Evolutionary conservation across 306 rosid species (phyloP), one percentile per base, ranked within the genome.

Genomic region (Prosopis cineraria): DNA sequence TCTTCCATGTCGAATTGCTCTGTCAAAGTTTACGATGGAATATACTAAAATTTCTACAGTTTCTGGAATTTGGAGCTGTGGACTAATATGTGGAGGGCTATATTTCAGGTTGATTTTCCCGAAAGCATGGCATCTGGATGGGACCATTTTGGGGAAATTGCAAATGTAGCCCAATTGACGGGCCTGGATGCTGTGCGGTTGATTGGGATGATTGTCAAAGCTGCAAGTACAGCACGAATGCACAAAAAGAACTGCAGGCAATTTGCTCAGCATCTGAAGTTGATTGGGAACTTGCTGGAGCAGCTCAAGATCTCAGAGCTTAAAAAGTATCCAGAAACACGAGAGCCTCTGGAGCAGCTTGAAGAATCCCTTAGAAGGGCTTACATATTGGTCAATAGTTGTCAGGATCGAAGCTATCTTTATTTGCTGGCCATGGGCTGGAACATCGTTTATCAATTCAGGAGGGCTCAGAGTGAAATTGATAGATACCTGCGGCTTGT

Each of bases 381-480:
- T n/a, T 93, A 80, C 70, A 80, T 93, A 74, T 85, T 96, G 89
- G 93, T 96, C 70, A 85, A 91, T 58, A 96, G 97, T 83, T 96
- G 99, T 82, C 94, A 93, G 65, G 98, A 93, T 43, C 88, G 96
- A 22, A 93, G 99, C 85, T 96, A 89, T 76, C 93, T 96, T 63
- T 96, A 93, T 80, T 37, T 96, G 84, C 88, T 96, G 14, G 99
- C 99, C 68, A 96, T 96, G 99, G 99, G 99, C 0, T 96, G 99
- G 99, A 96, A 91, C 88, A 88, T 96, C 47, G 98, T 96, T 39
- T 96, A 96, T 66, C 99, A 96, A 68, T 96, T 96, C 89, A 83
- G 99, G 48, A 89, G 88, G 89, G 99, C 98, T 25, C 99, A 96
- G 85, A 88, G 70, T 81, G 99, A 96, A 84, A 96, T 96, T 47